Percentiles rank a stretch among this genome's conserved stretches.
Evolutionary conservation across 441 rosid species (phyloP).

Genomic region (Mallotus japonicus): DNA sequence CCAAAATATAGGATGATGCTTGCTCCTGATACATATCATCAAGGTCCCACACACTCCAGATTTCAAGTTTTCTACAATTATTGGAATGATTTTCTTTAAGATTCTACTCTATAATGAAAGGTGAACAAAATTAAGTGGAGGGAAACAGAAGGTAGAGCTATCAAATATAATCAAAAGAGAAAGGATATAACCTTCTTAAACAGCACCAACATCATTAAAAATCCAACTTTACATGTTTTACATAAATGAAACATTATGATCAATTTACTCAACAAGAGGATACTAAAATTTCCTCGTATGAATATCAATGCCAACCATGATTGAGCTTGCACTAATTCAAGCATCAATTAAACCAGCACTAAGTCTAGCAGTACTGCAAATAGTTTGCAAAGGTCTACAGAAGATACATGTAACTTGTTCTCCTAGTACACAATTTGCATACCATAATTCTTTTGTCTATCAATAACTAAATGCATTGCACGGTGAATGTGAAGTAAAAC

Average conservation of each 20-base stretch:
- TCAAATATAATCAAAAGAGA: not conserved
- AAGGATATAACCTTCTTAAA: conserved; percentile 3
- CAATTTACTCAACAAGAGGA: not conserved
- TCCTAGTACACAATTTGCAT: not conserved
- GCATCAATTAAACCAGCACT: conserved; percentile 22
- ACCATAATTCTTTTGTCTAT: conserved; percentile 21
- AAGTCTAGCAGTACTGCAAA: conserved; percentile 16
- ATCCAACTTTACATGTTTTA: conserved; percentile 8
- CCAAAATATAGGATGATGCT: not conserved
- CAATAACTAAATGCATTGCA: conserved; percentile 21
- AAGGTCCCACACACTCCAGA: not conserved
- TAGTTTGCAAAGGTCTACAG: conserved; percentile 12
- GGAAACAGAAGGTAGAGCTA: not conserved
- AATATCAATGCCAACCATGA: conserved; percentile 26
- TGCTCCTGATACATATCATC: conserved; percentile 1
- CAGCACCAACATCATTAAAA: conserved; percentile 10
- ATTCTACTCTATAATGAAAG: conserved; percentile 4
- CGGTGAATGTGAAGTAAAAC: conserved; percentile 13
- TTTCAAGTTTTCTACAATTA: conserved; percentile 5
- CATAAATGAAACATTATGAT: conserved; percentile 4
- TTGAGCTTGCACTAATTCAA: conserved; percentile 25
- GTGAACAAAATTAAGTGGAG: not conserved
- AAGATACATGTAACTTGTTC: no score
- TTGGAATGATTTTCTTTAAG: not conserved
- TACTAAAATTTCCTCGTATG: not conserved